Evolutionary conservation across 83 land plant genomes (phyloP), one percentile per base, ranked within the genome.

Genomic region (Diphasiastrum complanatum): DNA sequence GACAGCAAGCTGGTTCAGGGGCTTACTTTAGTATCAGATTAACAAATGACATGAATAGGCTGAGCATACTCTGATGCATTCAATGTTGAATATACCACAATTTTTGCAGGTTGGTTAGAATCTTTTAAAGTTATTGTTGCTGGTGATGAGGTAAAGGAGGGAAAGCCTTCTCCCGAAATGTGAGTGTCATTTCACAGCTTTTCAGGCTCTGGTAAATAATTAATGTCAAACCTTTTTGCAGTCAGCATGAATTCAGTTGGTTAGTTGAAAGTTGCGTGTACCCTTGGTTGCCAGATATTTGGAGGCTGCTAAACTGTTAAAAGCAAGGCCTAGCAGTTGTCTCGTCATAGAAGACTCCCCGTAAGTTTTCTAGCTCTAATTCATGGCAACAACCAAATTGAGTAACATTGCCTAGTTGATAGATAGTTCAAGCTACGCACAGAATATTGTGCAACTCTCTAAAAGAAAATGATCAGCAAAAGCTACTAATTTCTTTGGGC

Each of bases 131-230:
- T 73, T 18, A 77, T 89, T 18, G 58, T 95, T 54, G 89, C 90
- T 41, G 89, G 97, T 61, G 93, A 95, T 80, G 93, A 89, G 82
- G 96, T 95, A 30, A 65, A 27, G 51, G 51, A 59, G 32, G 85
- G 82, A 47, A 95, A 95, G 68, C 97, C 99, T 64, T 78, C 89
- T 47, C 99, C 99, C 71, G 85, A 95, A 45, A 89, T 95, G 99
- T 95, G 51, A 75, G 91, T 19, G 43, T 53, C 65, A 64, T 29
- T 34, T 20, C 31, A 23, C 1, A 63, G 1, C 23, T 47, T 49
- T 1, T 62, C n/a, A 19, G 20, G 26, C 27, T 31, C 46, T 5
- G 26, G 19, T 8, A 10, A 53, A 29, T 28, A 56, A 28, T 25
- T 67, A 22, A 25, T 41, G 33, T 63, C 20, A 4, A 25, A 14